Base-by-base conservation (phyloP, 2,329 filamentous ascomycete genomes). In the Alternaria sp. region DNA sequence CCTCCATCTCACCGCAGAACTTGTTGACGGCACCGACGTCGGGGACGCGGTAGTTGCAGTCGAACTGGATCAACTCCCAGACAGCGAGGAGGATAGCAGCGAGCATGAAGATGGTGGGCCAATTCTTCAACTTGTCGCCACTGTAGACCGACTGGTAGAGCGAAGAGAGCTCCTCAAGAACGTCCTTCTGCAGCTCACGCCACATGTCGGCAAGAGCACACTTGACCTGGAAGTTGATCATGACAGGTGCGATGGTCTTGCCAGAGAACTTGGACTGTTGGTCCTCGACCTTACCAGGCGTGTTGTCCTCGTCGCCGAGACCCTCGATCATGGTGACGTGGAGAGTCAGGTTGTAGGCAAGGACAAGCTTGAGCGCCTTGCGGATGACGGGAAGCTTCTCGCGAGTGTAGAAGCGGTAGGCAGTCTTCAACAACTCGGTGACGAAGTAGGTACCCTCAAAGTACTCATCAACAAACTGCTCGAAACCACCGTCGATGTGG, bases 191-290 rank as follows among this genome's bases (percentile, higher is more conserved):
- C 61, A 98, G 86, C 81, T 97, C 94, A 69, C 95, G 93, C 95
- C 95, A 98, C 93, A 97, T 96, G 76, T 96, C 93, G 69, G 94
- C 95, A 83, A 98, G 90, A 58, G 94, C 94, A 75, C 92, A 96
- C 87, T 98, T 98, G 85, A 98, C 93, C 84, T 97, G 93, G 88
- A 97, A 97, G 86, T 97, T 98, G 88, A 98, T 96, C 94, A 98
- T 97, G 78, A 97, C 94, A 12, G 95, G 95, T 15, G 95, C 95
- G 67, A 97, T 90, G 36, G 91, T 94, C 85, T 95, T 95, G 76
- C 94, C 94, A 73, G 88, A 91, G 85, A 91, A 97, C 79, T 93
- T 96, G 69, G 93, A 97, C 57, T 90, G 88, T 74, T 92, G 89
- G 74, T 96, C 92, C 55, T 95, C 89, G 68, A 98, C 95, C 83